These are phyloP conservation scores for Boletus sensibilis DNA, from an alignment of 768 basidiomycete genomes.

Conservation along the genomic window DNA sequence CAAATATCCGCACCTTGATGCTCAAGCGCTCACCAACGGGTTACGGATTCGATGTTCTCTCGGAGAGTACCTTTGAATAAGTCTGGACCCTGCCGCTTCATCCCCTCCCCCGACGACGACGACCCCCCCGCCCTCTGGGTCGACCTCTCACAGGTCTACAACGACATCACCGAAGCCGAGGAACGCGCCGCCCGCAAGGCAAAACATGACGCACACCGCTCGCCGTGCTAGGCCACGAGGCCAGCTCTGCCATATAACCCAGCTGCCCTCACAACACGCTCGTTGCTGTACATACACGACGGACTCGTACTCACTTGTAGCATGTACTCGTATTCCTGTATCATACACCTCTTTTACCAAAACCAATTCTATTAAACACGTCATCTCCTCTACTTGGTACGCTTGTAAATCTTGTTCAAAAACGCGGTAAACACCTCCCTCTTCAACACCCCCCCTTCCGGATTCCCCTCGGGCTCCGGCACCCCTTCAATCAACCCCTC, in stretches of 20 bases:
- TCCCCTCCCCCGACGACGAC: neutral
- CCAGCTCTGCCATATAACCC: neutral
- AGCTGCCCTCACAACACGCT: too few relatives aligned
- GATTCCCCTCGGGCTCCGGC: conserved; percentile 50
- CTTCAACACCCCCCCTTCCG: conserved; percentile 48
- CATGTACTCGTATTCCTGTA: too few relatives aligned
- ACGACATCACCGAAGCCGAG: neutral
- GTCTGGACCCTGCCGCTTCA: conserved; percentile 51
- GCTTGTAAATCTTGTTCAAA: conserved; percentile 80
- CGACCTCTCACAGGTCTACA: neutral
- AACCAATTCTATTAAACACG: too few relatives aligned
- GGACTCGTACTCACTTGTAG: too few relatives aligned
- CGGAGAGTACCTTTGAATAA: conserved; percentile 72
- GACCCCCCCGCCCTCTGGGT: neutral
- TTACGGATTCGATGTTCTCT: conserved; percentile 90
- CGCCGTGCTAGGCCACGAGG: conserved; percentile 5
- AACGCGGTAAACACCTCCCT: conserved; percentile 80
- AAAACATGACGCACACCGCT: conserved; percentile 8
- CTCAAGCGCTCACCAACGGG: conserved; percentile 73
- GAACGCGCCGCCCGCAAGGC: conserved; percentile 12
- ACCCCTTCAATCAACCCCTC: conserved; percentile 69
- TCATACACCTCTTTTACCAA: too few relatives aligned
- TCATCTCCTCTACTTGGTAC: too few relatives aligned
- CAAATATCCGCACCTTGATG: conserved; percentile 82
- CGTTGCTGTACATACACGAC: too few relatives aligned